phyloP scores from a whole-genome alignment of 129 eudicot genomes.

The Lactuca sativa region DNA sequence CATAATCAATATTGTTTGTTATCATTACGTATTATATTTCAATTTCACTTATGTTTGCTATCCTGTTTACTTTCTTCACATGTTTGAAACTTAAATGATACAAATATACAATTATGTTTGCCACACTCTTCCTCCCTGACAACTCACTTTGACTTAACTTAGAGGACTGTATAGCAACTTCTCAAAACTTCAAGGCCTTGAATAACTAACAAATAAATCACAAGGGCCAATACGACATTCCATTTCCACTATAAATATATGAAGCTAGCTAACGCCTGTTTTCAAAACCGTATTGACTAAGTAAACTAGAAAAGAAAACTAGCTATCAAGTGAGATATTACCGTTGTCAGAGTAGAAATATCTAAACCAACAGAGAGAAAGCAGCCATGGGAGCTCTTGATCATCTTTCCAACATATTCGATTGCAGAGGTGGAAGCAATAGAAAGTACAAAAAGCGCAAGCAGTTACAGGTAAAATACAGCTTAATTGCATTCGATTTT shows the following conservation, averaged over 20 bases:
- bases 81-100: background rate
- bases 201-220: background rate
- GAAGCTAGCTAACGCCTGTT: background rate
- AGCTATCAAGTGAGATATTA: slow-evolving; percentile 9
- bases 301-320: background rate
- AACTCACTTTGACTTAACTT: background rate
- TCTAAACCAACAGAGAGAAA: slow-evolving; percentile 28
- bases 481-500: background rate
- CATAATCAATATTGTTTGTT: background rate
- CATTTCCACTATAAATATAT: slow-evolving; percentile 21
- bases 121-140: background rate
- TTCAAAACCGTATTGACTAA: slow-evolving; percentile 27
- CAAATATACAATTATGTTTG: background rate
- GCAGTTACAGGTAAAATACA: slow-evolving; percentile 60
- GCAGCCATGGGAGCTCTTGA: slow-evolving; percentile 75
- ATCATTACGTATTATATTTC: too few species aligned
- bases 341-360: slow-evolving; percentile 16
- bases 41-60: too few species aligned
- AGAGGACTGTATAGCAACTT: background rate
- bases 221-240: slow-evolving; percentile 8
- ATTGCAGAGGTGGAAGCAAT: slow-evolving; percentile 50
- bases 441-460: slow-evolving; percentile 69
- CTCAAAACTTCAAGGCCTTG: background rate
- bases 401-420: slow-evolving; percentile 68
- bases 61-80: background rate